A percentile compares a stretch with the other conserved stretches of the same genome.
phyloP scores from a whole-genome alignment of 2,329 filamentous ascomycete genomes.

The Rutstroemia sp. region DNA sequence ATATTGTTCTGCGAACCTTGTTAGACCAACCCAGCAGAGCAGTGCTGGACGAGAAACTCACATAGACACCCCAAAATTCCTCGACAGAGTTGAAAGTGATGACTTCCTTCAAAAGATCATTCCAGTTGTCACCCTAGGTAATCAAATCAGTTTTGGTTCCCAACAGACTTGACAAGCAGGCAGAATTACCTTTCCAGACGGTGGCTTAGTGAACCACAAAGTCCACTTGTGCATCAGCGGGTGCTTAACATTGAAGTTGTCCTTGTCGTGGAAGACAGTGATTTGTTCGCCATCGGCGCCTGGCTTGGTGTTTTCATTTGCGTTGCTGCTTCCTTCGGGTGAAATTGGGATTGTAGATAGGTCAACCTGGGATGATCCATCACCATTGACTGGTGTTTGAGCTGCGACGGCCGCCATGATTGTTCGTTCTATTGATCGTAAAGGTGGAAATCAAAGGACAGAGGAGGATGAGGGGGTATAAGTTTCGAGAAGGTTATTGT shows the following conservation, averaged over 20 bases:
- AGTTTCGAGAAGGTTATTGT: too few relatives aligned
- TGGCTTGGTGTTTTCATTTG: slow-evolving; percentile 37
- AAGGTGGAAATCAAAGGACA: neutral
- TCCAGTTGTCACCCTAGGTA: slow-evolving; percentile 89
- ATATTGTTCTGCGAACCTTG: slow-evolving; percentile 78
- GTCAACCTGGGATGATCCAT: slow-evolving; percentile 47
- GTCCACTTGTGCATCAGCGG: slow-evolving; percentile 97
- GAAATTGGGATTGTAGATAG: slow-evolving; percentile 62
- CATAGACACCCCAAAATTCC: slow-evolving; percentile 99
- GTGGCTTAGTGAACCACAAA: slow-evolving; percentile 98
- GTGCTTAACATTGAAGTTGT: slow-evolving; percentile 99
- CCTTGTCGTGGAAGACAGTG: slow-evolving; percentile 95
- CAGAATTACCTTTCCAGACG: slow-evolving; percentile 73
- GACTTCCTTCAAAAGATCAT: slow-evolving; percentile 94
- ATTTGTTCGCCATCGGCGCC: slow-evolving; percentile 54
- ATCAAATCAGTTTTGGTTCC: slow-evolving; percentile 19
- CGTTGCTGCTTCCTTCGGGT: slow-evolving; percentile 52
- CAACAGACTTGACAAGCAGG: neutral
- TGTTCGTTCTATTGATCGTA: slow-evolving; percentile 1
- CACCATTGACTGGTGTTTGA: slow-evolving; percentile 14
- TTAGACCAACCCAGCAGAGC: slow-evolving; percentile 7
- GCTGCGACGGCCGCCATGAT: slow-evolving; percentile 25
- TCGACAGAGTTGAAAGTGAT: slow-evolving; percentile 98
- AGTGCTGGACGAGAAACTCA: slow-evolving; percentile 42
- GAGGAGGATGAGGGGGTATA: slow-evolving; percentile 1